phyloP scores from a whole-genome alignment of 2,329 filamentous ascomycete species.

The Amauroascus verrucosus region DNA sequence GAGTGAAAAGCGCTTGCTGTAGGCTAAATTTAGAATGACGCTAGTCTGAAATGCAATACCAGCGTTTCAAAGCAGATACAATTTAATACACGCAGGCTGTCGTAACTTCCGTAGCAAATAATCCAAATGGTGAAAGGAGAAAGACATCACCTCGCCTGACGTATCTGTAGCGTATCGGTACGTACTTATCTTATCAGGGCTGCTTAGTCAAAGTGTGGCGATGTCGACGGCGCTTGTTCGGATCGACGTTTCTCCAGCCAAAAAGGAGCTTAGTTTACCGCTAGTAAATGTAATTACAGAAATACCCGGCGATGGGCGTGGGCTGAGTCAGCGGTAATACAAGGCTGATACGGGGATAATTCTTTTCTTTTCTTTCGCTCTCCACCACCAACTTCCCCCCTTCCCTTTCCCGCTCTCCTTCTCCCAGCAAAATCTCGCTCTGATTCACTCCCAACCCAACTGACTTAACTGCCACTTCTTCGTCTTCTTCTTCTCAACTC shows the following conservation, averaged over 20 bases:
- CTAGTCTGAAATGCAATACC: no score
- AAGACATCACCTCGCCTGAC: not conserved
- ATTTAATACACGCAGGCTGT: no score
- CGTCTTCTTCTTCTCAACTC: constrained; percentile 10
- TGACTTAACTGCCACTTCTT: constrained; percentile 14
- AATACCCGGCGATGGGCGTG: not conserved
- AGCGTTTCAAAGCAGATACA: no score
- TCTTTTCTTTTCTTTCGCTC: constrained; percentile 21
- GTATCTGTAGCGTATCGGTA: not conserved
- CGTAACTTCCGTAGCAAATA: no score
- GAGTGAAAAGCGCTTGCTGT: no score
- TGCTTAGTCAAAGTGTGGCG: constrained; percentile 6
- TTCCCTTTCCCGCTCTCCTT: not conserved
- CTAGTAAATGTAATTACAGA: not conserved
- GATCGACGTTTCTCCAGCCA: not conserved
- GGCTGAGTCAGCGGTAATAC: constrained; percentile 6
- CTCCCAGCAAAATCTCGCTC: constrained; percentile 14
- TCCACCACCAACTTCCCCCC: constrained; percentile 22
- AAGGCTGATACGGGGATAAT: constrained; percentile 3
- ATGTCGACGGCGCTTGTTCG: not conserved
- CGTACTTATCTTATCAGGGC: constrained; percentile 3
- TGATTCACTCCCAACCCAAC: not conserved
- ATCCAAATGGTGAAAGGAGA: no score
- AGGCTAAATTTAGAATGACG: no score
- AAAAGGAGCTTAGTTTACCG: not conserved